A percentile compares a stretch with the other conserved stretches of the same genome.
Conservation (phyloP, 2,329 filamentous ascomycete genomes). For the Penicillium sp. region DNA sequence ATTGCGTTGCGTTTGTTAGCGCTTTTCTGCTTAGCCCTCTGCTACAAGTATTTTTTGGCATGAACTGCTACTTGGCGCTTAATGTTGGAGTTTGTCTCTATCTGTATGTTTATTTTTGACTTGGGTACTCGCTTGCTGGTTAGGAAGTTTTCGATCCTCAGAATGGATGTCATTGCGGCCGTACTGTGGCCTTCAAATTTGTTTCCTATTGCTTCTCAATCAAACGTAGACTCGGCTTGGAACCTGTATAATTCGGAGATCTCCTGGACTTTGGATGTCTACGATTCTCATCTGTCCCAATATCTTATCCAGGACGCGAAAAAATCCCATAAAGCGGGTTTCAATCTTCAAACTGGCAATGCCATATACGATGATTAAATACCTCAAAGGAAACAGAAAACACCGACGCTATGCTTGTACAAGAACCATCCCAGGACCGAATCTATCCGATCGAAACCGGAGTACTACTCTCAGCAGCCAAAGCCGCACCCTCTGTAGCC, state of each 20-base stretch:
- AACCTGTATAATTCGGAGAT: background rate
- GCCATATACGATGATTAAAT: background rate
- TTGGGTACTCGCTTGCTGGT: constrained; percentile 6
- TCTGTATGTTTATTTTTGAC: constrained; percentile 8
- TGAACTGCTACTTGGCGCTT: constrained; percentile 5
- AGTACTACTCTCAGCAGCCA: constrained; percentile 23
- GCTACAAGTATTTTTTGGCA: background rate
- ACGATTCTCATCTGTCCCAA: background rate
- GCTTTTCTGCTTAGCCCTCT: constrained; percentile 1
- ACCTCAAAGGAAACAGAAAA: background rate
- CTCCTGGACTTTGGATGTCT: background rate
- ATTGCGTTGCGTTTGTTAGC: constrained; percentile 5
- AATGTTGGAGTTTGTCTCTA: constrained; percentile 4
- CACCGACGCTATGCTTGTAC: constrained; percentile 10
- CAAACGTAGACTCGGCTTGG: background rate
- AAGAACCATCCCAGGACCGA: background rate
- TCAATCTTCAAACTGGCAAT: background rate
- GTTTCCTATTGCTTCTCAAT: background rate
- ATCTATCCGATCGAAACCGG: background rate
- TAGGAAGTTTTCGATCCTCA: constrained; percentile 7
- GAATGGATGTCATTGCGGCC: constrained; percentile 7
- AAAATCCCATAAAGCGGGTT: background rate
- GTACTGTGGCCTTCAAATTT: background rate
- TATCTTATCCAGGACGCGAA: background rate
- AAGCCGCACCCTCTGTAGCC: constrained; percentile 30